These are phyloP conservation scores for Apiotrichum laibachii DNA, from an alignment of 1,284 basidiomycete genomes.

Conservation along the genomic window DNA sequence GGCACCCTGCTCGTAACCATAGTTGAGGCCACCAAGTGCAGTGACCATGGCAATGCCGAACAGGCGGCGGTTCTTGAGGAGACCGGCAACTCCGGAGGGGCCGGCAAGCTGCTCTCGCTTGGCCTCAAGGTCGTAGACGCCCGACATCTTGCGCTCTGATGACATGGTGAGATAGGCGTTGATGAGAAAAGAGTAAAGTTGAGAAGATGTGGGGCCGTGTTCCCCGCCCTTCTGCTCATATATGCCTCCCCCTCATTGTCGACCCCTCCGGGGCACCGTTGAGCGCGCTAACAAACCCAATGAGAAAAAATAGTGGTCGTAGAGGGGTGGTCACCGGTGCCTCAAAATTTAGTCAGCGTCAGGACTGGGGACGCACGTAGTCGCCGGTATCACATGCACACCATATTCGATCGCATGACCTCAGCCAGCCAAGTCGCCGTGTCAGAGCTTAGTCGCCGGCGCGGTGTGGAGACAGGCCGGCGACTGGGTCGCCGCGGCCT, in stretches of 20 bases:
- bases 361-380: too few species aligned
- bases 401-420: too few species aligned
- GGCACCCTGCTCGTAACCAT: constrained; percentile 25
- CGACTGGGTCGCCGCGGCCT: neutral
- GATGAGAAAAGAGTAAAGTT: too few species aligned
- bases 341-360: too few species aligned
- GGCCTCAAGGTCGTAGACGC: constrained; percentile 6
- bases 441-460: too few species aligned
- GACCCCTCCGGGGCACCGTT: neutral
- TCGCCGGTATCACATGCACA: too few species aligned
- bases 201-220: constrained; percentile 1
- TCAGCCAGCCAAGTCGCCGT: too few species aligned
- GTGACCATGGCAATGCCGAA: constrained; percentile 23
- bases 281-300: neutral
- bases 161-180: neutral
- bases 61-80: constrained; percentile 20
- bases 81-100: constrained; percentile 20
- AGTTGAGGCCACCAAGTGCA: constrained; percentile 24
- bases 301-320: neutral
- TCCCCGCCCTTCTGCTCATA: neutral
- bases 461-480: too few species aligned
- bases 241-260: neutral
- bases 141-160: neutral
- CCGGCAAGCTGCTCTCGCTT: constrained; percentile 17
- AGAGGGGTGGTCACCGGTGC: neutral